Evolutionary conservation across 305 asterid genomes (phyloP).

Genomic region (Coffea humblotiana): DNA sequence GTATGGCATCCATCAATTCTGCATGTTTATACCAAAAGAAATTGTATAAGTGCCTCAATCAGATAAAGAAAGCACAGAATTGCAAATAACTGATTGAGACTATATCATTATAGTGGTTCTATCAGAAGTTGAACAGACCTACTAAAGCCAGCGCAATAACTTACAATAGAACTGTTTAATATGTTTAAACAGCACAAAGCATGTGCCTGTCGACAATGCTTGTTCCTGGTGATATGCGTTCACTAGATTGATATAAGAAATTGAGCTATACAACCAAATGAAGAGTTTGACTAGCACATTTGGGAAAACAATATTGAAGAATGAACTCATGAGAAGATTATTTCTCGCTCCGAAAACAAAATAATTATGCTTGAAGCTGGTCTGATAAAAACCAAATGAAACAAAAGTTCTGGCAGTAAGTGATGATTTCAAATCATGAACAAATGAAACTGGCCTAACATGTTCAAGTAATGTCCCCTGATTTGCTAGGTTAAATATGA

Average conservation of each 20-base stretch:
- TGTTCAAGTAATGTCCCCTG: not conserved
- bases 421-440: not conserved
- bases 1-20: conserved; percentile 77
- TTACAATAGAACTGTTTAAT: not conserved
- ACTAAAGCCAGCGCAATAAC: not conserved
- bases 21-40: conserved; percentile 30
- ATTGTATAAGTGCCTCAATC: not conserved
- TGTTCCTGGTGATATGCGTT: not conserved
- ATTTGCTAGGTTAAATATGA: not conserved
- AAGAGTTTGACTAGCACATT: not conserved
- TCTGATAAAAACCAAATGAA: too few species aligned
- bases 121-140: not conserved
- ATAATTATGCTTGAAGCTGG: not conserved
- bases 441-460: not conserved
- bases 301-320: not conserved
- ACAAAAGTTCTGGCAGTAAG: not conserved
- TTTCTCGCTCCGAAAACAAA: not conserved
- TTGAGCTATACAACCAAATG: not conserved
- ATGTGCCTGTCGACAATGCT: not conserved
- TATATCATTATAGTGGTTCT: not conserved
- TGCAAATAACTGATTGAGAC: not conserved
- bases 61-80: not conserved
- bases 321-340: too few species aligned
- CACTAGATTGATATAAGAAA: not conserved
- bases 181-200: not conserved